Evolutionary conservation across 495 filamentous ascomycete genomes (phyloP).

Genomic region (Penicillium argentinense): DNA sequence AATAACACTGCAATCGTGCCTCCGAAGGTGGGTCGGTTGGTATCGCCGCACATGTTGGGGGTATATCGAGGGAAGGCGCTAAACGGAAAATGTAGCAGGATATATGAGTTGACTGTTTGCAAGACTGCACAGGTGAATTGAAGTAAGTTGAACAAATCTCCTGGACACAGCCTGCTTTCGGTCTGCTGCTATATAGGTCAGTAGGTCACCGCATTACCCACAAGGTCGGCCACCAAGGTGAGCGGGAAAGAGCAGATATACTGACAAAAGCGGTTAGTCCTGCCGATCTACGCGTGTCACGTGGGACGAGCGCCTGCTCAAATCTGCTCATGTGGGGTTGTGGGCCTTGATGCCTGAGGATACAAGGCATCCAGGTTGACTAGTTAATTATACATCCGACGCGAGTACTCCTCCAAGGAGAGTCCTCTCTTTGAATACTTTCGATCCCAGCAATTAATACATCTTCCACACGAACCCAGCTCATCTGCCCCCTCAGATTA

Average conservation of each 20-base stretch:
- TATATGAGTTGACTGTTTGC: background rate
- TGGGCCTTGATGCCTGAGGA: background rate
- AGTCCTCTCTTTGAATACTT: no score
- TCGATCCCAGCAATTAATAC: no score
- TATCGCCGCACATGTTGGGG: constrained; percentile 25
- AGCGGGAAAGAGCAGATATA: constrained; percentile 28
- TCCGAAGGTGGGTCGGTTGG: constrained; percentile 19
- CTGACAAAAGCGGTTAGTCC: constrained; percentile 7
- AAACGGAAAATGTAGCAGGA: background rate
- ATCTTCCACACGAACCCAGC: no score
- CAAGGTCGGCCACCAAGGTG: constrained; percentile 19
- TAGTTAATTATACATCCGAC: no score
- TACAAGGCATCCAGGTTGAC: no score
- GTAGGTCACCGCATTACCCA: background rate
- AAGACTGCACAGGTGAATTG: background rate
- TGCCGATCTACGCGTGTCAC: constrained; percentile 8
- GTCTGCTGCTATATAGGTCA: constrained; percentile 1
- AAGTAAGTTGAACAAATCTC: background rate
- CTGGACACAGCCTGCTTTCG: no score
- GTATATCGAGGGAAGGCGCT: background rate
- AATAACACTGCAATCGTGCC: constrained; percentile 31
- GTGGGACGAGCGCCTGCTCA: no score
- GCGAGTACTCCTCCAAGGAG: no score
- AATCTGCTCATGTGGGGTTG: constrained; percentile 16
- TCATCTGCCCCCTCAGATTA: no score